phyloP scores from a whole-genome alignment of 2,329 filamentous ascomycete species.

The Pseudomassariella vexata region DNA sequence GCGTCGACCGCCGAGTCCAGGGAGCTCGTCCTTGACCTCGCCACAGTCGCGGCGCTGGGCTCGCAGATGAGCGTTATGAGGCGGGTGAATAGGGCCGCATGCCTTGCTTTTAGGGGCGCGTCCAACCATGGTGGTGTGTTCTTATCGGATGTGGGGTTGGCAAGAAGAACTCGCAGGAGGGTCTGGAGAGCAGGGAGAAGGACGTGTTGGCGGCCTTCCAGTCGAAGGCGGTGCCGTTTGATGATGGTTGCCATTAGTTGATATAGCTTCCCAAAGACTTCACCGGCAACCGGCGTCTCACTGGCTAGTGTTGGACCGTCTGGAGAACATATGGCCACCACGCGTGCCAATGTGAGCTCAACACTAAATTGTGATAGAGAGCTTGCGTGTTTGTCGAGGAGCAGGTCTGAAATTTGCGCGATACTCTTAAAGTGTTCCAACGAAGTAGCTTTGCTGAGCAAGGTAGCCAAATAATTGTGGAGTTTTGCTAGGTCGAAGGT shows the following conservation, averaged over 20 bases:
- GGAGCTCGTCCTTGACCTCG: conserved; percentile 34
- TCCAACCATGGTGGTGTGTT: conserved; percentile 29
- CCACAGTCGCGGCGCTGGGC: conserved; percentile 50
- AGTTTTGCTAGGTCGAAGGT: conserved; percentile 17
- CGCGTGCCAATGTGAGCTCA: conserved; percentile 43
- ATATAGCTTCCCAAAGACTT: conserved; percentile 42
- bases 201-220: conserved; percentile 58
- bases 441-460: conserved; percentile 15
- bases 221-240: conserved; percentile 52
- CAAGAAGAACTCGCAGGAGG: conserved; percentile 48
- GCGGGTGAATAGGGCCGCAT: conserved; percentile 47
- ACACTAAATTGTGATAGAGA: conserved; percentile 54
- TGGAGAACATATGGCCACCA: conserved; percentile 28
- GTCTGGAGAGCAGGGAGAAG: conserved; percentile 48
- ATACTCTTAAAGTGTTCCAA: conserved; percentile 21
- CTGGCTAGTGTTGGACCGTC: conserved; percentile 14
- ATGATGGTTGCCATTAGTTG: conserved; percentile 51
- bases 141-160: conserved; percentile 24
- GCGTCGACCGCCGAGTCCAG: conserved; percentile 56
- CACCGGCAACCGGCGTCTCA: conserved; percentile 21
- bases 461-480: conserved; percentile 16
- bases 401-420: conserved; percentile 21
- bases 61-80: conserved; percentile 56
- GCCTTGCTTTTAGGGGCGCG: conserved; percentile 27
- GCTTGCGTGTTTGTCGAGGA: conserved; percentile 44